A percentile compares a stretch with the other conserved stretches of the same genome.
Evolutionary conservation across 164 flowering plant species (phyloP).

Genomic region (Vitis rotundifolia): DNA sequence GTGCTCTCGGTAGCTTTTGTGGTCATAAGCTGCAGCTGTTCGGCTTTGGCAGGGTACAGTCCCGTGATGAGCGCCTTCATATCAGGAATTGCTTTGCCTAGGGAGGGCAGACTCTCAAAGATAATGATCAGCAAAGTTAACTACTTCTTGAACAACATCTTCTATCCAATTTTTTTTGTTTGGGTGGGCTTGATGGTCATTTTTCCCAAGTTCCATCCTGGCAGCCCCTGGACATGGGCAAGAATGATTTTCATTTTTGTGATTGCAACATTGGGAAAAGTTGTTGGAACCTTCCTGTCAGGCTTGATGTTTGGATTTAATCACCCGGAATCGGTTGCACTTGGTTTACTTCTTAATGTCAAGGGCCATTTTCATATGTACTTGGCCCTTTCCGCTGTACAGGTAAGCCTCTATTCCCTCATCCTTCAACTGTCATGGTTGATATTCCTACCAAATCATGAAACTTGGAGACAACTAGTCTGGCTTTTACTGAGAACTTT

Average conservation of each 20-base stretch:
- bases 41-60: constrained; percentile 29
- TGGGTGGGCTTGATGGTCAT: constrained; percentile 48
- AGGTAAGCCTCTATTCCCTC: constrained; percentile 30
- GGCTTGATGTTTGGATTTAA: constrained; percentile 42
- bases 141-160: constrained; percentile 36
- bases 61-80: constrained; percentile 54
- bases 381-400: constrained; percentile 29
- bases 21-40: constrained; percentile 25
- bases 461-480: no score
- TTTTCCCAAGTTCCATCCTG: constrained; percentile 8
- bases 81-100: constrained; percentile 54
- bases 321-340: constrained; percentile 46
- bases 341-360: constrained; percentile 54
- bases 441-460: no score
- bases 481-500: no score
- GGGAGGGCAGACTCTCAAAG: constrained; percentile 58
- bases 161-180: constrained; percentile 54
- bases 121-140: constrained; percentile 53
- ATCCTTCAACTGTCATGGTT: neutral
- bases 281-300: constrained; percentile 35
- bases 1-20: constrained; percentile 48
- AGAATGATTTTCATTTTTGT: constrained; percentile 23
- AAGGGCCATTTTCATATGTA: constrained; percentile 36
- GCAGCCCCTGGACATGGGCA: constrained; percentile 21
- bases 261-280: constrained; percentile 45